phyloP scores from a whole-genome alignment of 768 basidiomycete species.

The Asterophora lycoperdoides region DNA sequence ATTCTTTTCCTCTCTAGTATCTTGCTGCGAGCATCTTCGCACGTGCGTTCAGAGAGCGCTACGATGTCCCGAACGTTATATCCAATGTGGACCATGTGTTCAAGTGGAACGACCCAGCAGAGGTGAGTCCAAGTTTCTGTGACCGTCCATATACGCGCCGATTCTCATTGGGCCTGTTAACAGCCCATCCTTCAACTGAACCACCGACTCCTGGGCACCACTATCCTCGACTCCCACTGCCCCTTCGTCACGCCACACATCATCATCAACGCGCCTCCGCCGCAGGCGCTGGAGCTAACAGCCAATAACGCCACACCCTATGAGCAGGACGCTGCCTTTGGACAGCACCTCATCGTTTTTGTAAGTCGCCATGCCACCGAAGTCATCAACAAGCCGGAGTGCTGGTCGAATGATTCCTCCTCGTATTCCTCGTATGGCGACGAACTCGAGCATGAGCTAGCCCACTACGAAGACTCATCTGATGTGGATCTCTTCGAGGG shows the following conservation, averaged over 20 bases:
- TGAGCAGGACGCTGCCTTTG: slow-evolving; percentile 34
- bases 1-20: slow-evolving; percentile 26
- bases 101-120: slow-evolving; percentile 49
- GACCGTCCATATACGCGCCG: background rate
- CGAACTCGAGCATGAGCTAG: background rate
- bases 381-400: slow-evolving; percentile 21
- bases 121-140: slow-evolving; percentile 29
- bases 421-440: background rate
- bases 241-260: slow-evolving; percentile 45
- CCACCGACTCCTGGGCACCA: slow-evolving; percentile 24
- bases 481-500: slow-evolving; percentile 12
- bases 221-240: slow-evolving; percentile 39
- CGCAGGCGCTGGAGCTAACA: slow-evolving; percentile 35
- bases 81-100: slow-evolving; percentile 35
- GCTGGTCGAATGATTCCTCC: background rate
- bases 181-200: slow-evolving; percentile 27
- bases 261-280: slow-evolving; percentile 35
- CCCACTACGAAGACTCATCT: background rate
- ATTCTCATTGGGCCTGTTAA: background rate
- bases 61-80: slow-evolving; percentile 29
- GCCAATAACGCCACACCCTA: slow-evolving; percentile 32
- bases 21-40: slow-evolving; percentile 36
- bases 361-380: slow-evolving; percentile 16
- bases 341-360: slow-evolving; percentile 30
- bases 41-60: slow-evolving; percentile 33